Percentiles rank a stretch among this genome's conserved stretches.
These are phyloP conservation scores for Monascus ruber DNA, from an alignment of 2,329 filamentous ascomycete species.

Conservation along the genomic window DNA sequence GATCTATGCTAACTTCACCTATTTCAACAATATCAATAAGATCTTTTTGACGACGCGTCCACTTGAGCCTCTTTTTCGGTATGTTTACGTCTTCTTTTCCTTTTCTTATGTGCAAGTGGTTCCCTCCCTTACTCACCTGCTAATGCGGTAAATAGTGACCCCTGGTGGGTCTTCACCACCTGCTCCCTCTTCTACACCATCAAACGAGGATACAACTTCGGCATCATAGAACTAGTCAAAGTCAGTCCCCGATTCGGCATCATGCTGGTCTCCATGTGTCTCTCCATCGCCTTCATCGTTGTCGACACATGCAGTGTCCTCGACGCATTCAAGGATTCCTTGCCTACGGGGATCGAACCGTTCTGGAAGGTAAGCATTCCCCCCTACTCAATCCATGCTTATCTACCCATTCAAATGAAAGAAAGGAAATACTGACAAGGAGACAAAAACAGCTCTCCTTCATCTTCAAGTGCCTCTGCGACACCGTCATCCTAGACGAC, in stretches of 20 bases:
- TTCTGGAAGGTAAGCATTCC: constrained; percentile 44
- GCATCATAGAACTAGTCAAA: constrained; percentile 44
- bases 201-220: constrained; percentile 50
- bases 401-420: neutral
- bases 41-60: constrained; percentile 47
- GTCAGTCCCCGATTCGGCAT: constrained; percentile 55
- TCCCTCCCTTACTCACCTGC: neutral
- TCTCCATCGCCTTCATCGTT: constrained; percentile 50
- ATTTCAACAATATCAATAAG: constrained; percentile 45
- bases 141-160: constrained; percentile 36
- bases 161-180: constrained; percentile 58
- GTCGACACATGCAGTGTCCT: constrained; percentile 52
- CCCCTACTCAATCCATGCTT: neutral
- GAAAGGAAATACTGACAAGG: neutral
- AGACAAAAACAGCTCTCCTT: constrained; percentile 35
- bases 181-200: constrained; percentile 52
- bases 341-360: constrained; percentile 50
- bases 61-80: constrained; percentile 50
- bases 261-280: constrained; percentile 48
- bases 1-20: constrained; percentile 55
- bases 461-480: constrained; percentile 57
- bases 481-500: constrained; percentile 56
- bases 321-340: constrained; percentile 28
- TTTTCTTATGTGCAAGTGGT: constrained; percentile 1
- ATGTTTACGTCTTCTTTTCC: constrained; percentile 1